Base-by-base conservation (phyloP, 352 stramenopile genomes). In the Globisporangium solare region DNA sequence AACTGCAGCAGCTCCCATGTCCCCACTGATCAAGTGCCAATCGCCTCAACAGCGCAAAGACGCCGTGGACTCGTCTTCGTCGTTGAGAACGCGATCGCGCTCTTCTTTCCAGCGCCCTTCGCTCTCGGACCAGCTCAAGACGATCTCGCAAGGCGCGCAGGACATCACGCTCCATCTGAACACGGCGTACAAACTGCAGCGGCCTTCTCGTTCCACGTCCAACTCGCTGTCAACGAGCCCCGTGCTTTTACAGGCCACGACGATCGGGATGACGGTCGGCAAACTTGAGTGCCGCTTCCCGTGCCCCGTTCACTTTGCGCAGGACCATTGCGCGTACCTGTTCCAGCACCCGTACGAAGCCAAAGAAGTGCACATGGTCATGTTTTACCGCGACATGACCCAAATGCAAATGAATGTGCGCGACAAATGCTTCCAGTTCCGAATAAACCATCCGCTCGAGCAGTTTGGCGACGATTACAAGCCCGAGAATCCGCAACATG, bases 381-480 rank as follows among this genome's bases (percentile, higher is more conserved):
- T 88, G 76, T 88, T 75, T 68, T 86, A 88, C 60, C 76, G 73
- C 35, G 76, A 90, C 48, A 88, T 90, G 78, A 42, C 63, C 50
- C 65, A 86, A 18, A 54, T 68, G 3, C 69, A 66, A 49, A 47
- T 87, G n/a, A 66, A 58, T n/a, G 22, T 70, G 10, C 50, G 60
- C 43, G 76, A 85, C 17, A 58, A 66, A 22, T 70, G 62, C 48
- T 75, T 88, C 50, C 64, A 64, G 6, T 90, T 90, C 53, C 67
- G 73, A 2, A 54, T 87, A 39, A 58, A 63, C 13, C 63, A 56
- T 43, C 51, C 61, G 6, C 61, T 90, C 13, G 63, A 78, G 21
- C 76, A 90, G 21, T 90, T 90, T 53, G 78, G 78, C 15, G 58
- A 70, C 51, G 77, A 90, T 48, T 88, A 90, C 55, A 69, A 64